Evolutionary conservation across 2,329 filamentous ascomycete species (phyloP).

Genomic region (Sarocladium strictum): DNA sequence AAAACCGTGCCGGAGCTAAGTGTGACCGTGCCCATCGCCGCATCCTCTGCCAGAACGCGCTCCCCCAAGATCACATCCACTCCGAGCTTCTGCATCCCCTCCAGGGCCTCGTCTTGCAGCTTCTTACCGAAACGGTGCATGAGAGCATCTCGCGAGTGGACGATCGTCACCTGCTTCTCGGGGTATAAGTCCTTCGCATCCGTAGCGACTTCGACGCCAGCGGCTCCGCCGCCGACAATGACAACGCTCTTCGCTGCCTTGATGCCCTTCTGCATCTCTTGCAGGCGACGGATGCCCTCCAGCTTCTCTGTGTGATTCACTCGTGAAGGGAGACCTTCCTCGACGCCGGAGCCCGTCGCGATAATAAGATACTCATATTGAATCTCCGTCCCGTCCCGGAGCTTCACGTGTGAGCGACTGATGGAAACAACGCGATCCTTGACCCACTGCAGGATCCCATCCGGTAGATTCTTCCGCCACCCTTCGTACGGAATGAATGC

Average conservation of each 20-base stretch:
- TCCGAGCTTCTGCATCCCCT: slow-evolving; percentile 38
- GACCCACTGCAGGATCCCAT: slow-evolving; percentile 32
- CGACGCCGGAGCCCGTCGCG: slow-evolving; percentile 46
- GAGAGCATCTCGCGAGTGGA: slow-evolving; percentile 48
- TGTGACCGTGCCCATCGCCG: slow-evolving; percentile 31
- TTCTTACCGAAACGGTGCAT: slow-evolving; percentile 46
- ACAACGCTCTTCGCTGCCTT: slow-evolving; percentile 36
- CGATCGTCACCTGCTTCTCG: slow-evolving; percentile 47
- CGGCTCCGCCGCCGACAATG: slow-evolving; percentile 53
- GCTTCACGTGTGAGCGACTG: slow-evolving; percentile 27
- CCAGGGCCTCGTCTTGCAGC: slow-evolving; percentile 31
- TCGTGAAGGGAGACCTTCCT: slow-evolving; percentile 40
- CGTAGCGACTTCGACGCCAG: slow-evolving; percentile 54
- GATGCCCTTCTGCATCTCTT: slow-evolving; percentile 39
- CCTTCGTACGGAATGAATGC: slow-evolving; percentile 54
- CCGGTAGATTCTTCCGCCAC: slow-evolving; percentile 19
- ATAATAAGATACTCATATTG: slow-evolving; percentile 51
- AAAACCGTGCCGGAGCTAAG: slow-evolving; percentile 38
- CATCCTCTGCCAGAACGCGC: slow-evolving; percentile 32
- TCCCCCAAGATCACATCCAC: slow-evolving; percentile 47
- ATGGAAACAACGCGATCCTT: slow-evolving; percentile 35
- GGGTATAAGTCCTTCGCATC: slow-evolving; percentile 53
- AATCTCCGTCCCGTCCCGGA: slow-evolving; percentile 38
- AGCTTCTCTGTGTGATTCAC: slow-evolving; percentile 35
- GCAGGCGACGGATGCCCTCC: slow-evolving; percentile 29